A percentile compares a stretch with the other conserved stretches of the same genome.
These are phyloP conservation scores for Corchorus olitorius DNA, from an alignment of 345 rosid genomes.

Conservation along the genomic window DNA sequence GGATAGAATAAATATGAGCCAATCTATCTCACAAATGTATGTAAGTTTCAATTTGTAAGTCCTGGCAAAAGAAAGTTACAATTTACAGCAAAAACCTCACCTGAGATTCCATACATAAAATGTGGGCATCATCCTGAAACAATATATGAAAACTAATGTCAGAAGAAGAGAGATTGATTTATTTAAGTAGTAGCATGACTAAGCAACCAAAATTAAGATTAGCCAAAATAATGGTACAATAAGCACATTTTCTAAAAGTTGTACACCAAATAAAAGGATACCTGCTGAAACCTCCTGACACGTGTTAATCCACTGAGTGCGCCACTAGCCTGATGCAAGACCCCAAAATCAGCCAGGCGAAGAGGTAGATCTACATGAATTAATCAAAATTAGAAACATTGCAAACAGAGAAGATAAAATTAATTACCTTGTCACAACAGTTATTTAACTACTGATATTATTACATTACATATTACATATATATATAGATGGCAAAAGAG, in stretches of 20 bases:
- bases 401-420: neutral
- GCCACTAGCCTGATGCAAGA: conserved; percentile 96
- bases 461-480: no score
- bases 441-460: no score
- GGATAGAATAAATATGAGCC: conserved; percentile 19
- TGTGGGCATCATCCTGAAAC: conserved; percentile 94
- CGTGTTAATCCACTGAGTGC: conserved; percentile 95
- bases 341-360: conserved; percentile 95
- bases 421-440: neutral
- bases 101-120: conserved; percentile 87
- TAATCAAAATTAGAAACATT: neutral
- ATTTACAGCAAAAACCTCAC: conserved; percentile 36
- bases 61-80: no score
- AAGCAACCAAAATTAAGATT: no score
- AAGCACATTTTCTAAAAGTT: no score
- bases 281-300: conserved; percentile 99
- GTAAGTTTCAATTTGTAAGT: no score
- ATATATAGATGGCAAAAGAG: neutral
- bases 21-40: no score
- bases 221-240: no score
- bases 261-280: no score
- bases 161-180: no score
- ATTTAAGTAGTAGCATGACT: conserved; percentile 8
- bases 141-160: no score
- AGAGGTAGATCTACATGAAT: conserved; percentile 80